Percentiles rank a stretch among this genome's conserved stretches.
These are phyloP conservation scores for Patellifolia procumbens DNA, from an alignment of 179 eudicot species.

Conservation along the genomic window DNA sequence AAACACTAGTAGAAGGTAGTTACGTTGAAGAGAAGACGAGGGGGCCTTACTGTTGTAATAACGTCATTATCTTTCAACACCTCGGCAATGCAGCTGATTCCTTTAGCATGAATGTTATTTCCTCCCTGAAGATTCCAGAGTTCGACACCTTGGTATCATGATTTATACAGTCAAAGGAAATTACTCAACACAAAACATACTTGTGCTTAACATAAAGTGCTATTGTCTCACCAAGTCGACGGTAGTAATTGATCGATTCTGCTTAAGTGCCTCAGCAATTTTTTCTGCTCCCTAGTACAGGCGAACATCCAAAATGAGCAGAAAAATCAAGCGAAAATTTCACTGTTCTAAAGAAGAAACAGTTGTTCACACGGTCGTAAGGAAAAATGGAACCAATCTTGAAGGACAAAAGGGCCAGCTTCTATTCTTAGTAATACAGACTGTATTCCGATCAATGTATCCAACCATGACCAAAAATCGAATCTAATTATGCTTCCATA, in stretches of 20 bases:
- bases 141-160: neutral
- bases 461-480: constrained; percentile 1
- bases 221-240: constrained; percentile 73
- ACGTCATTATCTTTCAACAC: constrained; percentile 80
- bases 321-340: constrained; percentile 9
- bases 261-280: constrained; percentile 86
- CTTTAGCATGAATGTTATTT: constrained; percentile 86
- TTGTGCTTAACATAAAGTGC: neutral
- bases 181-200: constrained; percentile 4
- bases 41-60: constrained; percentile 57
- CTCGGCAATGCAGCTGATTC: constrained; percentile 68
- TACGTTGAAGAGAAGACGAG: constrained; percentile 1
- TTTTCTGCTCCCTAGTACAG: constrained; percentile 77
- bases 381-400: neutral
- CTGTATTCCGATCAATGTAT: neutral
- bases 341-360: neutral
- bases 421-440: neutral
- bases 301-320: constrained; percentile 7
- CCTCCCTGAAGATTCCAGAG: constrained; percentile 64
- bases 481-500: neutral
- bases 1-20: neutral
- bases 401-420: neutral
- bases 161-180: neutral
- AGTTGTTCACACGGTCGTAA: neutral
- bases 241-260: constrained; percentile 74